Evolutionary conservation across 2,329 filamentous ascomycete genomes (phyloP), one percentile per base, ranked within the genome.

Genomic region (Mycosphaerelloides madeirae): DNA sequence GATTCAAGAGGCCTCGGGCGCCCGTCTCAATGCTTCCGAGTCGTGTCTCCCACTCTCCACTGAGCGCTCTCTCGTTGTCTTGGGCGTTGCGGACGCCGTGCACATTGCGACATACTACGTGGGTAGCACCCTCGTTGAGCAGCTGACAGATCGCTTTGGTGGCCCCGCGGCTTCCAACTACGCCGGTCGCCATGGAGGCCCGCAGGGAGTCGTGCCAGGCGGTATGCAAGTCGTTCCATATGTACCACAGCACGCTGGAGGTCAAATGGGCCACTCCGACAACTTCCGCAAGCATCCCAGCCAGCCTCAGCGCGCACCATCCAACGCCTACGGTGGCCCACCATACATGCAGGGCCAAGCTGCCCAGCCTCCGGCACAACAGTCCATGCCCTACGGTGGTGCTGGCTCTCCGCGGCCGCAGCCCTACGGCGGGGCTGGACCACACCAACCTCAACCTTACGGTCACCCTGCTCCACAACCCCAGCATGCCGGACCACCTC

Each of bases 201-300:
- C 93, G 39, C 88, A 91, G 46, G 91, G 91, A 40, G 88, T 91
- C 28, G 88, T 97, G 13, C 93, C 93, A 16, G 93, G 93, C 48
- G 93, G 93, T 50, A 95, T 98, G 89, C 93, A 97, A 68, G 93
- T 98, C 38, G 89, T 97, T n/a, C 93, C 93, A 5, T 98, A 98
- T 66, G 86, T 88, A 45, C 93, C 93, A 38, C 90, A 96, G 67
- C 86, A 91, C 20, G 87, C 88, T 44, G 87, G 88, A 46, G 93
- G 93, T 55, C 90, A 91, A 66, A 97, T 90, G 65, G 90, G 90
- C 44, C 87, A 90, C 60, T 84, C 88, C 34, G 91, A 97, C 52
- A 87, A 87, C 66, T 95, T 79, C 65, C 40, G 87, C 53, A 81
- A 86, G 55, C 84, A 85, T 54, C 81, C 86, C 48, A 81, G 84